Conservation (phyloP, 2,329 filamentous ascomycete species). For the Monilinia vaccinii-corymbosi region DNA sequence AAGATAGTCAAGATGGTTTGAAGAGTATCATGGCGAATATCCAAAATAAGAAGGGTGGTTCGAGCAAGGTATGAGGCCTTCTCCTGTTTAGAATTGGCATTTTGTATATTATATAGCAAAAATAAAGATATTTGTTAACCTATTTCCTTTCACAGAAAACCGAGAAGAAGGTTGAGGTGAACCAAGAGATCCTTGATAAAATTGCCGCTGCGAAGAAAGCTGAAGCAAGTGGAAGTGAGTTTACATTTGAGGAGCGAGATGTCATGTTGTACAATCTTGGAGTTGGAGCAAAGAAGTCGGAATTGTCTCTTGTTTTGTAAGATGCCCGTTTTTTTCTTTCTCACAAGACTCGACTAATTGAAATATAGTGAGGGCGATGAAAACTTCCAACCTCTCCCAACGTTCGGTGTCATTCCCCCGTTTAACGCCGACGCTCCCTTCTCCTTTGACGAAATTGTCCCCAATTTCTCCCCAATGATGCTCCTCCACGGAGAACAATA, state of each 20-base stretch:
- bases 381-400: constrained; percentile 87
- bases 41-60: constrained; percentile 56
- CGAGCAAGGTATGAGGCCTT: constrained; percentile 48
- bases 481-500: constrained; percentile 97
- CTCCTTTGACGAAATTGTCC: constrained; percentile 71
- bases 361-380: constrained; percentile 63
- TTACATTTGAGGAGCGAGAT: constrained; percentile 77
- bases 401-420: constrained; percentile 92
- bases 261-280: constrained; percentile 93
- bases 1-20: constrained; percentile 65
- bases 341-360: background rate
- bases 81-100: background rate
- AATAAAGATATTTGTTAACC: constrained; percentile 24
- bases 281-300: constrained; percentile 80
- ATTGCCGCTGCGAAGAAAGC: constrained; percentile 70
- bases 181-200: constrained; percentile 59
- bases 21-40: constrained; percentile 78
- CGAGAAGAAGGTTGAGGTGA: constrained; percentile 31
- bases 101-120: constrained; percentile 22
- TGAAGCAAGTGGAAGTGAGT: constrained; percentile 65
- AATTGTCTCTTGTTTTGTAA: constrained; percentile 75
- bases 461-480: constrained; percentile 98
- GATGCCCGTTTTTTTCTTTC: constrained; percentile 16
- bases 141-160: constrained; percentile 22
- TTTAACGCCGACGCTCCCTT: constrained; percentile 79